Evolutionary conservation across 2,329 filamentous ascomycete genomes (phyloP), one percentile per base, ranked within the genome.

Genomic region (Fonsecaea monophora): DNA sequence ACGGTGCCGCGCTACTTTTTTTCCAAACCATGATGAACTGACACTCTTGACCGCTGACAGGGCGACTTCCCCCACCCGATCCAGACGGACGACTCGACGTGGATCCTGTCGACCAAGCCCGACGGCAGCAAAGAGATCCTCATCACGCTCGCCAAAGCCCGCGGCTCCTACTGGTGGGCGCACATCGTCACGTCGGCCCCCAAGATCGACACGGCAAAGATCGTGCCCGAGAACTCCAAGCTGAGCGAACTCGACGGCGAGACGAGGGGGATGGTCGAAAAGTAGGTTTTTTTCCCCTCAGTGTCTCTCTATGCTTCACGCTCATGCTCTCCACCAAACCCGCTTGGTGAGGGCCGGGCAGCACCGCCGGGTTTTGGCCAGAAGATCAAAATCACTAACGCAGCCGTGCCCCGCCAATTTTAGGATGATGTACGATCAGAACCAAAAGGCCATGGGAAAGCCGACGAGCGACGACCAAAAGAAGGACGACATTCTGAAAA

Each of bases 101-200:
- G 95, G 95, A 97, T 94, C 2, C 87, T 99, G 56, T 86, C 91
- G 66, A 84, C 90, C 21, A 87, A 88, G 57, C 79, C 88, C 1
- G 82, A 73, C 55, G 80, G 77, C 30, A 82, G 82, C 73, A 91
- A 96, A 81, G 90, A 92, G 76, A 86, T 97, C 72, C 87, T 90
- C 76, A 87, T 98, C 73, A 93, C 97, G 80, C 90, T 99, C 60
- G 93, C 97, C 84, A 99, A 99, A 82, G 81, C 87, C 72, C 97
- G 97, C 84, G 95, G 97, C 85, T 91, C 96, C 88, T 92, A 97
- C 81, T 99, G 95, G 95, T 99, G 95, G 95, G 82, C 92, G 37
- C 93, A 98, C 81, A 92, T 98, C 45, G 86, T 98, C 40, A 96
- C 90, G 7, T 81, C 83, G 6, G 94, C 94, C 3, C 95, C 95